Evolutionary conservation across 176 grass and related monocot genomes (phyloP).

Genomic region (Rhynchospora tenuis): DNA sequence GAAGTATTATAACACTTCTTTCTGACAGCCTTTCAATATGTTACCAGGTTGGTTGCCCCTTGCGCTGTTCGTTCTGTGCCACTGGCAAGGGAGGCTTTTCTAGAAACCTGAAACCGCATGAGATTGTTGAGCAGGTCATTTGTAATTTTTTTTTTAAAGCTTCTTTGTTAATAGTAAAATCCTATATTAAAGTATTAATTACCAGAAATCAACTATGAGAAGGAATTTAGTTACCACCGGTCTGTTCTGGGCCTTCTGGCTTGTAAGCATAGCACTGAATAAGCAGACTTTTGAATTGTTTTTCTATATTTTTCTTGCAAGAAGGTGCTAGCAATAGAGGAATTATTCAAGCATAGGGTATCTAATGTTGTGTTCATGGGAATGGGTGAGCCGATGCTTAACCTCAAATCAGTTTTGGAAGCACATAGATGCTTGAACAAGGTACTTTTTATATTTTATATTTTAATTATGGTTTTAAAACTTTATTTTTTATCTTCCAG

Average conservation of each 20-base stretch:
- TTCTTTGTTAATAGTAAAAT: not conserved
- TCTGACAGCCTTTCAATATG: not conserved
- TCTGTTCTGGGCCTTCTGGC: not conserved
- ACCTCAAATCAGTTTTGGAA: conserved; percentile 82
- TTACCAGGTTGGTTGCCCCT: conserved; percentile 77
- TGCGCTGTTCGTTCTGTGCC: conserved; percentile 82
- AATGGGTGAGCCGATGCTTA: conserved; percentile 97
- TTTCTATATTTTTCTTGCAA: conserved; percentile 4
- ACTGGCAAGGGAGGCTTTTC: conserved; percentile 91
- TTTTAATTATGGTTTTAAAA: not conserved
- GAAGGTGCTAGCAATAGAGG: conserved; percentile 81
- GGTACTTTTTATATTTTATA: conserved; percentile 22
- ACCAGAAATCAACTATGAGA: not conserved
- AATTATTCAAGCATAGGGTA: conserved; percentile 80
- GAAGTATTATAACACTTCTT: not conserved
- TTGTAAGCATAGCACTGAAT: not conserved
- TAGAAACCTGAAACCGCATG: conserved; percentile 72
- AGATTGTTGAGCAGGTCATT: conserved; percentile 81
- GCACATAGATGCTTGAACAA: conserved; percentile 82
- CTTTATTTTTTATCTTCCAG: not conserved
- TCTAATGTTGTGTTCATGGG: conserved; percentile 98
- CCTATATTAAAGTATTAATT: not conserved
- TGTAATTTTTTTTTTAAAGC: not conserved
- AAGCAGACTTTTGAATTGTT: not conserved
- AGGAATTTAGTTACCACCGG: not conserved